phyloP scores from a whole-genome alignment of 192 early-diverging fungal genomes.

The Thoreauomyces humboldtii region DNA sequence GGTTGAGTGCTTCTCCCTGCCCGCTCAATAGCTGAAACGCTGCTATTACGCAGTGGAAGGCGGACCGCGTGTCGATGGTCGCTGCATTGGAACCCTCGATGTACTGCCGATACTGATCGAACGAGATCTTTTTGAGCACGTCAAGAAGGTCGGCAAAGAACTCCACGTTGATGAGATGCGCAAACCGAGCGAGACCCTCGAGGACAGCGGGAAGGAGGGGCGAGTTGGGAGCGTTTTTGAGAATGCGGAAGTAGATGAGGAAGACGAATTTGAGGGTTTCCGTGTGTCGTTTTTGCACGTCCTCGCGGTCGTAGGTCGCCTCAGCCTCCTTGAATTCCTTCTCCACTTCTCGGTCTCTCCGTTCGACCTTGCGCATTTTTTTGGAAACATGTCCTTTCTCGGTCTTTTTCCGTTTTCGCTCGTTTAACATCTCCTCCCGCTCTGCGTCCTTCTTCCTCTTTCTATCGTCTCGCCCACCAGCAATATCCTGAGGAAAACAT shows the following conservation, averaged over 20 bases:
- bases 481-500: slow-evolving; percentile 75
- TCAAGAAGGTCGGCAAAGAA: slow-evolving; percentile 89
- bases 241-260: slow-evolving; percentile 89
- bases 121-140: slow-evolving; percentile 79
- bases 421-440: slow-evolving; percentile 16
- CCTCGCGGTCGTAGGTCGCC: slow-evolving; percentile 79
- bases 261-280: slow-evolving; percentile 95
- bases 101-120: slow-evolving; percentile 58
- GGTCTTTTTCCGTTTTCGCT: slow-evolving; percentile 47
- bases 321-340: slow-evolving; percentile 88
- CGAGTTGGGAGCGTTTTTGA: slow-evolving; percentile 79
- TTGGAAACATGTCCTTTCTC: slow-evolving; percentile 50
- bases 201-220: slow-evolving; percentile 71
- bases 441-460: slow-evolving; percentile 32
- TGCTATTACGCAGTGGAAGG: slow-evolving; percentile 85
- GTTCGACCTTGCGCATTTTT: slow-evolving; percentile 66
- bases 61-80: slow-evolving; percentile 56
- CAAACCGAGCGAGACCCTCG: slow-evolving; percentile 82
- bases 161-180: slow-evolving; percentile 95
- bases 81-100: slow-evolving; percentile 32
- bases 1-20: slow-evolving; percentile 88
- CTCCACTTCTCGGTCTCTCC: slow-evolving; percentile 69
- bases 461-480: slow-evolving; percentile 24
- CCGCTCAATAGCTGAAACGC: slow-evolving; percentile 85
- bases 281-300: slow-evolving; percentile 76